A percentile compares a stretch with the other conserved stretches of the same genome.
Evolutionary conservation across 1,284 basidiomycete genomes (phyloP).

Genomic region (Ustilago crameri): DNA sequence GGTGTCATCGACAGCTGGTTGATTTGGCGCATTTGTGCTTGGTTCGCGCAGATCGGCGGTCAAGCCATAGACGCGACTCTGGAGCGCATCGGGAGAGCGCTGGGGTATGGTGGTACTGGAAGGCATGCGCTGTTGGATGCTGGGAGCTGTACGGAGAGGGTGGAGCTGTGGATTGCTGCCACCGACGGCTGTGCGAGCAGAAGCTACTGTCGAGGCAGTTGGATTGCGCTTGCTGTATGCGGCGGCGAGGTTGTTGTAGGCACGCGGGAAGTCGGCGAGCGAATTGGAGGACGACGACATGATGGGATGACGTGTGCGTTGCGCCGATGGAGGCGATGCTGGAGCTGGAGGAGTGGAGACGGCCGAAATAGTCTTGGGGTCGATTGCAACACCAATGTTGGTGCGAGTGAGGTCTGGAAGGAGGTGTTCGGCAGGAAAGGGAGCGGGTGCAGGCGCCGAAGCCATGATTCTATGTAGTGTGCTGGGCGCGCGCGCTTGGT

Average conservation of each 20-base stretch:
- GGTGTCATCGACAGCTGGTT: conserved; percentile 27
- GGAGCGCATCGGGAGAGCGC: conserved; percentile 7
- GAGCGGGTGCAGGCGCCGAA: conserved; percentile 31
- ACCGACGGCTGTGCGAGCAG: conserved; percentile 21
- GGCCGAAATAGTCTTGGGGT: conserved; percentile 31
- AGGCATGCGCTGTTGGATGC: conserved; percentile 17
- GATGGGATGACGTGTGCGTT: conserved; percentile 10
- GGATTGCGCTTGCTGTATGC: conserved; percentile 40
- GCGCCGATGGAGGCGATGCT: conserved; percentile 9
- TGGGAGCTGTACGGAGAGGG: conserved; percentile 6
- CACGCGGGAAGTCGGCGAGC: conserved; percentile 13
- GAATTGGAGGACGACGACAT: conserved; percentile 22
- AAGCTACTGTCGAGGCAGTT: conserved; percentile 23
- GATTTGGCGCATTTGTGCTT: conserved; percentile 7
- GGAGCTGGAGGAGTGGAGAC: conserved; percentile 8
- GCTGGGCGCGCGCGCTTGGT: too few relatives aligned
- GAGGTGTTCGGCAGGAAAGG: conserved; percentile 19
- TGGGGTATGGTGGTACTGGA: conserved; percentile 15
- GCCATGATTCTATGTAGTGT: conserved; percentile 37
- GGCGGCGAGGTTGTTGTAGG: conserved; percentile 34
- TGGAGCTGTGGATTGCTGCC: conserved; percentile 5
- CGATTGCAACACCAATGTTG: conserved; percentile 23
- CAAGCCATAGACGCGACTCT: conserved; percentile 46
- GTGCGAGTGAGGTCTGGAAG: conserved; percentile 18
- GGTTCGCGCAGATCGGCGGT: conserved; percentile 41